Percentiles rank a stretch among this genome's conserved stretches.
Evolutionary conservation across 1,284 basidiomycete species (phyloP).

Genomic region (Porogramme epimiltina): DNA sequence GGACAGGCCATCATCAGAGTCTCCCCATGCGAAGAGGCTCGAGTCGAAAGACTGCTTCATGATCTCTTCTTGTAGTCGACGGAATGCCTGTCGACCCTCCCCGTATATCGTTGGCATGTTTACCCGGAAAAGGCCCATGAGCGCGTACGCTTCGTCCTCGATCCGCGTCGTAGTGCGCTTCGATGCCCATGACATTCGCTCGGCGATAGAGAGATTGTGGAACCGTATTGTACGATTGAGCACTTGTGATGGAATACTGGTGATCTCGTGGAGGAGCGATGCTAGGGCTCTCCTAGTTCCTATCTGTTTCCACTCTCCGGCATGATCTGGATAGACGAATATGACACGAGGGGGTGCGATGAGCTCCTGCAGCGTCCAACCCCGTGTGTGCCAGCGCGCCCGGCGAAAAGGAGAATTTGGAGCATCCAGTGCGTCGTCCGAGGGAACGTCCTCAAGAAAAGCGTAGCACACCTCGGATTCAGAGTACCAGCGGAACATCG

Average conservation of each 20-base stretch:
- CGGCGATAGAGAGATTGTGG: not conserved
- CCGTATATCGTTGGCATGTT: slow-evolving; percentile 2
- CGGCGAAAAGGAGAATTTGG: not conserved
- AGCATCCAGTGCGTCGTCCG: not conserved
- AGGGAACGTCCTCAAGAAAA: not conserved
- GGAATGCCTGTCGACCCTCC: not conserved
- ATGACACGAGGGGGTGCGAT: not conserved
- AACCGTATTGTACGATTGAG: not conserved
- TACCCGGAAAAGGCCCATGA: slow-evolving; percentile 1
- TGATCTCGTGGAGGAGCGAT: not conserved
- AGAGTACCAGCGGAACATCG: slow-evolving; percentile 1
- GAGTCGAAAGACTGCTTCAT: not conserved
- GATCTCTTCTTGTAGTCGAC: slow-evolving; percentile 1
- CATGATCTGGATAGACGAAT: too few species aligned
- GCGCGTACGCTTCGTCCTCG: slow-evolving; percentile 1
- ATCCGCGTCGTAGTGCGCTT: not conserved
- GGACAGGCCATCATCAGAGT: too few species aligned
- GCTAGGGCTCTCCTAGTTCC: not conserved
- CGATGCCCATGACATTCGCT: slow-evolving; percentile 1
- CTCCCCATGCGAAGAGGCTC: not conserved
- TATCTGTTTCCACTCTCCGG: not conserved
- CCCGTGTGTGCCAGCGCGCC: not conserved
- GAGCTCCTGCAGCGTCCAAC: not conserved
- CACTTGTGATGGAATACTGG: not conserved
- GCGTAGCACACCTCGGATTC: not conserved